Evolutionary conservation across 306 rosid genomes (phyloP).

Genomic region (Luffa aegyptiaca): DNA sequence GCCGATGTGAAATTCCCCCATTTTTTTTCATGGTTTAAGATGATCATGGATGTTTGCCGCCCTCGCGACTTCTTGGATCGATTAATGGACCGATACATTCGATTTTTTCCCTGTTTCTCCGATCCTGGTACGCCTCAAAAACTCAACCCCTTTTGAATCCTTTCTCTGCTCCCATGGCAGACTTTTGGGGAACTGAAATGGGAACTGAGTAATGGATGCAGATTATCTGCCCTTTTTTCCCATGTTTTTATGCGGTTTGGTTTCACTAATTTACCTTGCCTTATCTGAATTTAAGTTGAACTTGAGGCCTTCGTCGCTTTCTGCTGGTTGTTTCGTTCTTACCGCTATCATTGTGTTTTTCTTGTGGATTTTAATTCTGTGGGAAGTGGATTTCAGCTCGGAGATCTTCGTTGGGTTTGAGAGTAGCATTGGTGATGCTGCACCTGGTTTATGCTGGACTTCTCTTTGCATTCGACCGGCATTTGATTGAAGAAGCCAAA

Average conservation of each 20-base stretch:
- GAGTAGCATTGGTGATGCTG: constrained; percentile 51
- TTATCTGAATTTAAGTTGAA: neutral
- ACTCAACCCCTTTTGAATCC: neutral
- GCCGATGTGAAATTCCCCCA: neutral
- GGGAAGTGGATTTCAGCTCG: constrained; percentile 44
- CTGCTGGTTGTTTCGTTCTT: neutral
- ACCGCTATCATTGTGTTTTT: neutral
- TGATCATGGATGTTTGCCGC: constrained; percentile 31
- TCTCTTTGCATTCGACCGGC: constrained; percentile 65
- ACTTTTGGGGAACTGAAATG: neutral
- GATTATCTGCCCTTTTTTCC: neutral
- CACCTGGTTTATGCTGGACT: constrained; percentile 58
- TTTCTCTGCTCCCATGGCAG: neutral
- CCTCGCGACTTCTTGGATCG: constrained; percentile 29
- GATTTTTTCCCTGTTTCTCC: constrained; percentile 50
- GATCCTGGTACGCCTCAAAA: constrained; percentile 56
- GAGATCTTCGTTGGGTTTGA: constrained; percentile 70
- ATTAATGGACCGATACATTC: constrained; percentile 45
- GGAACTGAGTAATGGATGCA: neutral
- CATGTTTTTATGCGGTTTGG: neutral
- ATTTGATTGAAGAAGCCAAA: constrained; percentile 59
- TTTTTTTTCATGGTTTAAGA: constrained; percentile 24
- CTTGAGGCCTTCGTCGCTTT: neutral
- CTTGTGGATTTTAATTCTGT: constrained; percentile 2
- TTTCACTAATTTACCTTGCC: neutral